Evolutionary conservation across 495 filamentous ascomycete genomes (phyloP), one percentile per base, ranked within the genome.

Genomic region (Talaromyces nanjingensis): DNA sequence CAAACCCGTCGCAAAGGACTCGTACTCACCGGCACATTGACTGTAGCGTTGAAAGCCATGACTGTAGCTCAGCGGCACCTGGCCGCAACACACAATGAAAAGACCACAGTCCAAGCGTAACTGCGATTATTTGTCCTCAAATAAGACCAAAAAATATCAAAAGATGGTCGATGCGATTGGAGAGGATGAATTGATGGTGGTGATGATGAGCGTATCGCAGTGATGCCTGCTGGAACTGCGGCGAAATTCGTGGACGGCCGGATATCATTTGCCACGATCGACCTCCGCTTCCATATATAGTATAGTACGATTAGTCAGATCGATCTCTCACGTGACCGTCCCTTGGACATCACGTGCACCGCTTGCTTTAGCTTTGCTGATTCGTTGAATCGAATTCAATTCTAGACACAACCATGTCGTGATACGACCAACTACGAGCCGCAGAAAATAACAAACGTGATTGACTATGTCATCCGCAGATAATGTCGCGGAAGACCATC

Each of bases 21-120:
- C 11, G 25, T 67, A 47, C 77, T 66, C 72, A 79, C 79, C 63
- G 76, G 71, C 71, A 75, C 72, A 56, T 71, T 70, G 54, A 76
- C 70, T 57, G 78, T 70, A 63, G 69, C 68, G 73, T 80, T 79
- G 66, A 81, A 81, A 68, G 77, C 79, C 81, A 83, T 83, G 70
- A 64, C 73, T 73, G 72, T 75, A 68, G 69, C 67, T 71, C 29
- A 71, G 73, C 77, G 76, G 78, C 77, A 57, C 77, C 70, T 55
- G 76, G 78, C 78, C 78, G 77, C 72, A 52, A 45, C 54, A 52
- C 63, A 22, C 34, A 62, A 56, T 67, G 53, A 66, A 69, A 63
- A 27, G 63, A n/a, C 56, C 31, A 20, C 56, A 59, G 16, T 22
- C 27, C 53, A 29, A 29, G 53, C 5, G 53, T 27, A 16, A 6